These are phyloP conservation scores for Exserohilum rostratum DNA, from an alignment of 2,329 filamentous ascomycete species.

Conservation along the genomic window DNA sequence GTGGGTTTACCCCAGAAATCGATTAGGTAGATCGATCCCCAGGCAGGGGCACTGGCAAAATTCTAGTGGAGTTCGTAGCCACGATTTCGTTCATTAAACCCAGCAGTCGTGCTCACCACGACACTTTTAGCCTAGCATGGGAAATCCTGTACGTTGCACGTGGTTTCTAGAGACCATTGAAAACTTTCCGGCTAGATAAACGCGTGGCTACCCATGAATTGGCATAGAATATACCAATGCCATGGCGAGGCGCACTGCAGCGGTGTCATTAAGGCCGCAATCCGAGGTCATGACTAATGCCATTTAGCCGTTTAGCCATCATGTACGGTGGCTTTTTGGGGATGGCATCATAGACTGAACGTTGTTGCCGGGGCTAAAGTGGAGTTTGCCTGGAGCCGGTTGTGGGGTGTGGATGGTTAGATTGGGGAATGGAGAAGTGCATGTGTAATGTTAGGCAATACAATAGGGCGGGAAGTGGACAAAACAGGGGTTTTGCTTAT, in stretches of 20 bases:
- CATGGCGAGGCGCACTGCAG: neutral
- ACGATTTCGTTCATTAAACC: neutral
- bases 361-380: neutral
- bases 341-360: slow-evolving; percentile 15
- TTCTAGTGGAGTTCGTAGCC: slow-evolving; percentile 10
- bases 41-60: slow-evolving; percentile 33
- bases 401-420: neutral
- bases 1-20: slow-evolving; percentile 26
- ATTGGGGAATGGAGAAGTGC: neutral
- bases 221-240: neutral
- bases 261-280: neutral
- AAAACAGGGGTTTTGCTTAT: neutral
- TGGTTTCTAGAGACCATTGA: neutral
- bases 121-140: neutral
- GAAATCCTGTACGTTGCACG: neutral
- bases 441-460: neutral
- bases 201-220: neutral
- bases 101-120: neutral
- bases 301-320: slow-evolving; percentile 45
- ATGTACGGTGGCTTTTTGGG: slow-evolving; percentile 1
- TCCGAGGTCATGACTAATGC: slow-evolving; percentile 5
- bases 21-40: slow-evolving; percentile 31
- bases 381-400: neutral
- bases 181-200: neutral
- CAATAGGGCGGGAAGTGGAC: neutral